Base-by-base conservation (phyloP, 2,329 filamentous ascomycete species). In the Clarireedia homoeocarpa region DNA sequence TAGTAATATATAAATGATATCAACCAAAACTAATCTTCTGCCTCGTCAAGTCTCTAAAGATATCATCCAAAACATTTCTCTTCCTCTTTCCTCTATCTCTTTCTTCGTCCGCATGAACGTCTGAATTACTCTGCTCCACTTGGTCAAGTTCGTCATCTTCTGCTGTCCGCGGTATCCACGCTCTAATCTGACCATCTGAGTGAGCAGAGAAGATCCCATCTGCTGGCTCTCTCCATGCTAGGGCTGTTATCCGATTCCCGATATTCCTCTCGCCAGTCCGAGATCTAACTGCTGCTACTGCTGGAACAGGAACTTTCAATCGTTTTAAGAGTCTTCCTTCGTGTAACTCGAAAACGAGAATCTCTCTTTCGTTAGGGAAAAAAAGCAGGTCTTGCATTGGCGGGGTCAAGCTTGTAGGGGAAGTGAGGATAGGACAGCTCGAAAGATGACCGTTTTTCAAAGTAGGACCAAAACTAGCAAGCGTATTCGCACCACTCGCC, bases 391-490 rank as follows among this genome's bases (percentile, higher is more conserved):
- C 85, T 38, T 81, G 77, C 0, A 78, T 77, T 0, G 78, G 72
- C 4, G 74, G 71, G 3, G 80, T 80, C 26, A 86, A 67, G 6
- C 79, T 75, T 0, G 75, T 75, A 0, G 91, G 89, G 0, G 84
- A 77, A 7, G 84, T 70, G 54, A 90, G 72, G 57, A 90, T 82
- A 47, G 75, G 77, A 20, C 81, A 74, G 58, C 78, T 84, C 20
- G 79, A 80, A 5, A 85, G 74, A 63, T 80, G 84, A 62, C 74
- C 78, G 69, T 96, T 96, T 64, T 85, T 86, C 42, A 96, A 78
- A 27, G 84, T 78, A 0, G 91, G 88, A 0, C 91, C 91, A 67
- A 96, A 97, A 69, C 86, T 91, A 0, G 88, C 88, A 5, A 96
- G 81, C 0, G 89, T 95, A 70, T 97, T 96, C 17, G 86, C 86